Base-by-base conservation (phyloP, 202 grass and related monocot genomes). In the Zoysia matrella region DNA sequence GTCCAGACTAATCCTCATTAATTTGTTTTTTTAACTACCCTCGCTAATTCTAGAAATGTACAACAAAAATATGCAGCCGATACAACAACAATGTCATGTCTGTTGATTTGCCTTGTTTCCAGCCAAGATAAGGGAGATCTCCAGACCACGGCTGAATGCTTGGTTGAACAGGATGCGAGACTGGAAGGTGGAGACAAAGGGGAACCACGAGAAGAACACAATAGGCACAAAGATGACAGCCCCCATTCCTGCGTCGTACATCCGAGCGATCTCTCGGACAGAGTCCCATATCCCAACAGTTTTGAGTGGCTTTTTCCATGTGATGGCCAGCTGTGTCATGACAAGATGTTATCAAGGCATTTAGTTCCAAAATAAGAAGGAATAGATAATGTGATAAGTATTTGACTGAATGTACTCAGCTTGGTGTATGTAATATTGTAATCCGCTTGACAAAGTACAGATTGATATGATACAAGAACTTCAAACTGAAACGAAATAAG, bases 151-250 rank as follows among this genome's bases (percentile, higher is more conserved):
- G 79, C 96, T 99, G 54, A 99, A 99, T 0, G 96, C 96, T 80
- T 95, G 96, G 63, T 98, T 98, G 60, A 98, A 98, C 11, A 98
- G 81, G 58, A 95, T 71, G 0, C 96, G 89, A 7, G 92, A 92
- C 64, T 98, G 96, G 79, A 98, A 98, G 1, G 96, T 98, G 10
- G 96, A 98, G n/a, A 98, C 96, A 39, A 98, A 95, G 40, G 96
- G 96, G 87, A 95, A 98, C 96, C 96, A 98, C 4, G 96, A 98
- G 41, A 98, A 87, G 63, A 95, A 86, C 58, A 92, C 92, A 13
- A 98, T 86, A 48, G 95, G 92, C 18, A 82, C 84, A 60, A 98
- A 95, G 80, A 98, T 98, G 52, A 98, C 11, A 0, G 86, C 79
- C 0, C 95, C 95, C 95, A 98, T 98, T 60, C 92, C 92, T 0